Evolutionary conservation across 2,329 filamentous ascomycete genomes (phyloP), one percentile per base, ranked within the genome.

Genomic region (Massarina eburnea): DNA sequence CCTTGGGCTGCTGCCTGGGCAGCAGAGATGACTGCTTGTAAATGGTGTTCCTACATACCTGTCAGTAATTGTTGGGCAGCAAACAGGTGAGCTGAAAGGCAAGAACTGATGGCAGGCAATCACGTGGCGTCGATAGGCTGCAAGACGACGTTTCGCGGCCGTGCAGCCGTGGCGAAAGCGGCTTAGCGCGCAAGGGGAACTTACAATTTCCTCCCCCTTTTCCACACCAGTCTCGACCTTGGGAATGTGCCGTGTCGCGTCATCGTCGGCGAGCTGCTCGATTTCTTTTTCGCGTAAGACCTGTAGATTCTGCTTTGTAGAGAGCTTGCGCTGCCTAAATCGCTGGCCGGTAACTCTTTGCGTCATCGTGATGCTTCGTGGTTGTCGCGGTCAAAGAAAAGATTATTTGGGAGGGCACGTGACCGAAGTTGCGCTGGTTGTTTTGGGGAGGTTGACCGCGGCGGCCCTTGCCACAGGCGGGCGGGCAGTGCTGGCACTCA

Each of bases 211-310:
- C 76, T 99, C 94, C 56, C 85, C 89, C 71, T 95, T 91, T 74
- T 99, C 94, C 62, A 99, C 94, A 73, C 94, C 94, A 58, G 91
- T 96, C 69, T 94, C 91, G 69, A 96, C 90, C 66, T 86, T 89
- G 75, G 80, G 84, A 77, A 82, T 89, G 70, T 87, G 86, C 60
- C 87, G 88, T 69, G 92, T 85, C 63, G 88, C 83, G 57, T 85
- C 83, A 74, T 95, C 89, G 72, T 96, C 95, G 73, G 91, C 83
- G 65, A 80, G 82, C 67, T 86, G 80, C 68, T 96, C 91, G 74
- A 97, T 87, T 69, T 97, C 89, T 72, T 90, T 81, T 76, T 97
- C 92, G 71, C 88, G 84, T 66, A 96, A 82, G 62, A 99, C 86
- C 49, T 86, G 85, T 67, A 96, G 85, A 62, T 85, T 84, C 70